Evolutionary conservation across 345 rosid genomes (phyloP), one percentile per base, ranked within the genome.

Genomic region (Melaleuca alternifolia): DNA sequence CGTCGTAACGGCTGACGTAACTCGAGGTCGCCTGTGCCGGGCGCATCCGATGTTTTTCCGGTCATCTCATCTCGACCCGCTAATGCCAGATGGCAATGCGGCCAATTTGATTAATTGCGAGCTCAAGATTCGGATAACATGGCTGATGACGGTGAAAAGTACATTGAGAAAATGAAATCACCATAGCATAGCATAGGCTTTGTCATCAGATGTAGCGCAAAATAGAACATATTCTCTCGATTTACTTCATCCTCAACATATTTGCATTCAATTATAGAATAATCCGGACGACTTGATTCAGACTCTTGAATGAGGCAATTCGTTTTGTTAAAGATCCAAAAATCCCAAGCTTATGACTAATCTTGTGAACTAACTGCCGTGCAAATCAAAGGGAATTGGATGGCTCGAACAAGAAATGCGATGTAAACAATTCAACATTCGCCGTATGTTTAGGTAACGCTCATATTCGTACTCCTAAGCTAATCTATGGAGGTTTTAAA

Each of bases 271-370:
- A 1, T 65, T 30, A 5, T 6, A 15, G 3, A 11, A 65, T 1
- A 5, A 15, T 7, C n/a, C n/a, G 37, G 9, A 8, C 0, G 37
- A 0, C 11, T 2, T 15, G 28, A 30, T 30, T 30, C 0, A 0
- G 5, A 65, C 5, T 65, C 30, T 16, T 5, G 2, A 2, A 15
- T 0, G 1, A 33, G 44, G 23, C 18, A 7, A 30, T 30, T 65
- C 16, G 3, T 65, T 18, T 0, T 62, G 15, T 15, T 3, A 0
- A 15, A 65, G 44, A 65, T 65, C 44, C 44, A 65, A 4, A 4
- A 30, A 30, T 7, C 23, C 76, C 41, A 28, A 62, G 21, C 11
- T 28, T 4, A 10, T 54, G 24, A 54, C 57, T 20, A 21, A 20
- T 54, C 10, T 54, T 8, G 24, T 3, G 57, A 54, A 15, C 46